Conservation (phyloP, 1,139 yeast genomes). For the Geotrichum klebahnii region DNA sequence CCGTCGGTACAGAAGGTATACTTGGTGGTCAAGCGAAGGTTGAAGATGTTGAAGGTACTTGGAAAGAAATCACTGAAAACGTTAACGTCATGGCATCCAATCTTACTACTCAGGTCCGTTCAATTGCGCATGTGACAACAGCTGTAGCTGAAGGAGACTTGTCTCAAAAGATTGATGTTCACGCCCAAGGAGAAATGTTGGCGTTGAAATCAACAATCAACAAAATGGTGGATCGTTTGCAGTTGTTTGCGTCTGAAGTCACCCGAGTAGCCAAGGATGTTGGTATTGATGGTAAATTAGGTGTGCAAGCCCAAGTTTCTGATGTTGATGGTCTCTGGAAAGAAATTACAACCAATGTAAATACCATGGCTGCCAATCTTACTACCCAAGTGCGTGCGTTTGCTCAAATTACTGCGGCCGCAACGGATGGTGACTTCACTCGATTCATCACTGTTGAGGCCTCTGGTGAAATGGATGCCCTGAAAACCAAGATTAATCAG, state of each 20-base stretch:
- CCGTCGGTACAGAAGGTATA: slow-evolving; percentile 86
- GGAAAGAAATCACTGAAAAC: slow-evolving; percentile 88
- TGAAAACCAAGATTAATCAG: slow-evolving; percentile 84
- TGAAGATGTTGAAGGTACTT: slow-evolving; percentile 88
- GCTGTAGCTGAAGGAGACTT: slow-evolving; percentile 91
- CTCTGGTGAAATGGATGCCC: slow-evolving; percentile 89
- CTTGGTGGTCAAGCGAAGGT: slow-evolving; percentile 90
- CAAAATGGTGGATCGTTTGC: slow-evolving; percentile 88
- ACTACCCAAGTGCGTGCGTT: slow-evolving; percentile 91
- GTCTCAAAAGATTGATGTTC: slow-evolving; percentile 81
- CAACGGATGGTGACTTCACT: slow-evolving; percentile 89
- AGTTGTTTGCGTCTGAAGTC: slow-evolving; percentile 82
- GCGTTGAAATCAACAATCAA: slow-evolving; percentile 77
- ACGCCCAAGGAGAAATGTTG: slow-evolving; percentile 78
- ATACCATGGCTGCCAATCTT: slow-evolving; percentile 86
- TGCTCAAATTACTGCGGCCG: slow-evolving; percentile 90
- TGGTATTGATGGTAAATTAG: slow-evolving; percentile 87
- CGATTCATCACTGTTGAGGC: slow-evolving; percentile 88
- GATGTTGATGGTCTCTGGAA: slow-evolving; percentile 92
- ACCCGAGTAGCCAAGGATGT: slow-evolving; percentile 88
- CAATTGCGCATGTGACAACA: slow-evolving; percentile 85
- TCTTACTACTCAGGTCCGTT: slow-evolving; percentile 81
- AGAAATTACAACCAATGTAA: slow-evolving; percentile 87
- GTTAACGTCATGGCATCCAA: slow-evolving; percentile 89
- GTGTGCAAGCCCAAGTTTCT: slow-evolving; percentile 85